Evolutionary conservation across 805 yeast genomes (phyloP).

Genomic region (Zygosaccharomyces lentus): DNA sequence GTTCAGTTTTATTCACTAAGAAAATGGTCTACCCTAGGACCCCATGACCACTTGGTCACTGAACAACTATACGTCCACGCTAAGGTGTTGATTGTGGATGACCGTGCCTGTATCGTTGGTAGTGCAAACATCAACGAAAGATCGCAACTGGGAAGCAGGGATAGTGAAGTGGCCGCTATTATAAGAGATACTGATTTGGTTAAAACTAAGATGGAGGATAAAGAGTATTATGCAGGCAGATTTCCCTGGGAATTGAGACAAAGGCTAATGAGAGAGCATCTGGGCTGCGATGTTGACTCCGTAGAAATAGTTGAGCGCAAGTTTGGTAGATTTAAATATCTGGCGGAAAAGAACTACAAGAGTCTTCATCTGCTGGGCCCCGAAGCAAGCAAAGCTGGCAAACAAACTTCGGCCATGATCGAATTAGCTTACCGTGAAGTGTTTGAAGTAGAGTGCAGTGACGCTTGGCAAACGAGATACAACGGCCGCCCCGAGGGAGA

Average conservation of each 20-base stretch:
- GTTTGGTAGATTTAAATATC: conserved; percentile 42
- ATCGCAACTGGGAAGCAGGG: conserved; percentile 90
- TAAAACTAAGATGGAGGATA: conserved; percentile 68
- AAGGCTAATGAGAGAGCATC: conserved; percentile 92
- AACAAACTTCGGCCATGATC: conserved; percentile 58
- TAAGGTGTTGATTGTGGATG: conserved; percentile 87
- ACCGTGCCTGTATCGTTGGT: conserved; percentile 88
- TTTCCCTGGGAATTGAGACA: conserved; percentile 87
- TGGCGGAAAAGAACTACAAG: conserved; percentile 32
- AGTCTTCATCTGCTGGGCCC: conserved; percentile 21
- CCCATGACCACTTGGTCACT: conserved; percentile 64
- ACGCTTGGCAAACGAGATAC: conserved; percentile 47
- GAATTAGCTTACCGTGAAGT: conserved; percentile 72
- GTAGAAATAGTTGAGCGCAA: conserved; percentile 77
- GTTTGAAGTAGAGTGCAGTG: conserved; percentile 38
- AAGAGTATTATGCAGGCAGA: conserved; percentile 73
- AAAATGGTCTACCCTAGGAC: conserved; percentile 93
- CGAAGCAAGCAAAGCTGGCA: conserved; percentile 12
- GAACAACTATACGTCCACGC: conserved; percentile 95
- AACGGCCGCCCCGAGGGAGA: neutral
- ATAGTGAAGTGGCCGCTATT: conserved; percentile 88
- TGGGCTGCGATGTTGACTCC: conserved; percentile 88
- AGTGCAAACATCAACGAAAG: conserved; percentile 97
- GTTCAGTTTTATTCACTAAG: conserved; percentile 88
- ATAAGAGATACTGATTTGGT: conserved; percentile 78